phyloP scores from a whole-genome alignment of 805 yeast genomes.

The Metschnikowia amazonensis region DNA sequence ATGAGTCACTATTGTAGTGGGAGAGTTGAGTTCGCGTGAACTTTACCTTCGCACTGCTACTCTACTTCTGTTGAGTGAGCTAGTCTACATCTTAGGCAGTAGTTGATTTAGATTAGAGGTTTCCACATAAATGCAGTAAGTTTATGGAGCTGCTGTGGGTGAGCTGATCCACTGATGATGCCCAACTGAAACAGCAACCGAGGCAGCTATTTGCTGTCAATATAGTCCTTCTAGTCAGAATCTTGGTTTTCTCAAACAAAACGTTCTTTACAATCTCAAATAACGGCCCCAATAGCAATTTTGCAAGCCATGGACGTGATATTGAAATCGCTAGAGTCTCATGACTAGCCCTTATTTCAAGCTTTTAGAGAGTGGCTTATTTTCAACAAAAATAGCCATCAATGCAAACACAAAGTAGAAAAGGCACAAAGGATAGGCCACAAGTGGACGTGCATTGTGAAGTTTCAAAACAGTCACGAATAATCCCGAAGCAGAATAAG shows the following conservation, averaged over 20 bases:
- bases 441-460: conserved; percentile 79
- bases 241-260: not conserved
- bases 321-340: too few relatives aligned
- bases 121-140: not conserved
- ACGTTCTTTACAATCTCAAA: not conserved
- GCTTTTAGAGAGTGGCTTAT: conserved; percentile 14
- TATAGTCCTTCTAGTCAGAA: not conserved
- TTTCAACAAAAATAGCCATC: conserved; percentile 82
- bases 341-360: not conserved
- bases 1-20: not conserved
- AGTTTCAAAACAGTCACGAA: conserved; percentile 81
- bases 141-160: not conserved
- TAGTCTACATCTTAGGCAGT: not conserved
- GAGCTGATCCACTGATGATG: not conserved
- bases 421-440: conserved; percentile 89
- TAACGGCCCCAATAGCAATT: too few relatives aligned
- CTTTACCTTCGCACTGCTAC: not conserved
- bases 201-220: not conserved
- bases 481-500: conserved; percentile 89
- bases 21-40: not conserved
- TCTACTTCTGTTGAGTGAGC: not conserved
- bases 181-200: not conserved
- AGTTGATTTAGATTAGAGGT: not conserved
- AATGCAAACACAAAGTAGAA: conserved; percentile 92
- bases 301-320: not conserved